Percentiles rank a stretch among this genome's conserved stretches.
phyloP scores from a whole-genome alignment of 768 basidiomycete genomes.

The Pseudohyphozyma bogoriensis region DNA sequence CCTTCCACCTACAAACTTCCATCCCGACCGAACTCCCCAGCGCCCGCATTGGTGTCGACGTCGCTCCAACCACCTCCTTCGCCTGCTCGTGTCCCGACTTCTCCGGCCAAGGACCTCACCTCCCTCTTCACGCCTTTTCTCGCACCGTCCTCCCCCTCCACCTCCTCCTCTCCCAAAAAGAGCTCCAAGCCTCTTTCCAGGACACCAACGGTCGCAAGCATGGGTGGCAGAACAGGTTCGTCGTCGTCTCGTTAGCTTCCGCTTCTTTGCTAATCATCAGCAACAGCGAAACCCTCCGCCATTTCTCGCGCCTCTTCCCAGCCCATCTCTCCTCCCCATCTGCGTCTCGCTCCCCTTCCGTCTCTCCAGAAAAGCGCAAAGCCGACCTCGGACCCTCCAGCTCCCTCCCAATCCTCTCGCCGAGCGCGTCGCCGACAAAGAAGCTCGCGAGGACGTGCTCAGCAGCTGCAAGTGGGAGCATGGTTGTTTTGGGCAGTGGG shows the following conservation, averaged over 20 bases:
- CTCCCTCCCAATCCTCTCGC: not conserved
- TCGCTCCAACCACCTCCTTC: not conserved
- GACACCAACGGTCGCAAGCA: not conserved
- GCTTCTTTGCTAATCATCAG: no score
- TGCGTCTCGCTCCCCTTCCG: not conserved
- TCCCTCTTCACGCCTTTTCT: not conserved
- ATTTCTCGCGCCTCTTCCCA: conserved; percentile 12
- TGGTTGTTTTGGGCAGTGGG: not conserved
- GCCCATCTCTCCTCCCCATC: conserved; percentile 12
- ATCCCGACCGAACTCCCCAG: not conserved
- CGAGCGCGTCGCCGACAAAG: not conserved
- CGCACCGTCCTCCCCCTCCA: not conserved
- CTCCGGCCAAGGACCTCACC: conserved; percentile 1
- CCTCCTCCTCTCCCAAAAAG: not conserved
- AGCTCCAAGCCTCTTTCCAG: no score
- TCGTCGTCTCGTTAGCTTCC: not conserved
- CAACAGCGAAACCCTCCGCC: not conserved
- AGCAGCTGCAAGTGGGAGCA: not conserved
- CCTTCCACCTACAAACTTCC: not conserved
- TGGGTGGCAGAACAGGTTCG: not conserved
- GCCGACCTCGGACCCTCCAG: not conserved
- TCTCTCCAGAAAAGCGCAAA: not conserved
- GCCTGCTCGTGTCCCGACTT: not conserved
- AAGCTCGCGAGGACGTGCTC: not conserved
- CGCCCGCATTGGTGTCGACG: not conserved